Conservation (phyloP, 495 filamentous ascomycete species). For the Aspergillus nanangensis region DNA sequence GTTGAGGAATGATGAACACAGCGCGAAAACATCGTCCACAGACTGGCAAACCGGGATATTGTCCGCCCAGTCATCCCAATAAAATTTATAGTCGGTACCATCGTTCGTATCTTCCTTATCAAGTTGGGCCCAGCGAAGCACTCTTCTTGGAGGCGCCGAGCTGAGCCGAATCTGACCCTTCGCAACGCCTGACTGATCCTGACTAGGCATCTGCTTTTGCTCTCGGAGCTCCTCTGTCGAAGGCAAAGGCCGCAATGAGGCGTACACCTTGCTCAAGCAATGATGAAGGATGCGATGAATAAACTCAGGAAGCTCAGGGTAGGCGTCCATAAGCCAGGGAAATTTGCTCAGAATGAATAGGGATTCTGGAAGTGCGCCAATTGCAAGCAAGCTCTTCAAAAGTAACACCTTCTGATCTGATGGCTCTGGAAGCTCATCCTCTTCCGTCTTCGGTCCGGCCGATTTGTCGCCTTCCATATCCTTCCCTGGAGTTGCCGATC, state of each 20-base stretch:
- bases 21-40: slow-evolving; percentile 82
- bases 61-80: slow-evolving; percentile 97
- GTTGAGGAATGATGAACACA: slow-evolving; percentile 82
- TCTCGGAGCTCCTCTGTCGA: slow-evolving; percentile 34
- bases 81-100: slow-evolving; percentile 77
- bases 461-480: slow-evolving; percentile 50
- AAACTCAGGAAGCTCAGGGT: slow-evolving; percentile 70
- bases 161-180: slow-evolving; percentile 62
- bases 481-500: slow-evolving; percentile 41
- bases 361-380: slow-evolving; percentile 90
- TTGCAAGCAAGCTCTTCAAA: slow-evolving; percentile 78
- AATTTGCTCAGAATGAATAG: slow-evolving; percentile 90
- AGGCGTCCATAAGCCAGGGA: slow-evolving; percentile 81
- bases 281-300: slow-evolving; percentile 82
- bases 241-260: slow-evolving; percentile 43
- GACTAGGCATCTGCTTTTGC: slow-evolving; percentile 47
- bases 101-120: slow-evolving; percentile 71
- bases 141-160: slow-evolving; percentile 53
- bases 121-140: slow-evolving; percentile 71
- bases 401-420: slow-evolving; percentile 86
- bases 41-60: slow-evolving; percentile 86
- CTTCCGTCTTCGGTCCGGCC: slow-evolving; percentile 40
- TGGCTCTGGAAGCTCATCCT: slow-evolving; percentile 68
- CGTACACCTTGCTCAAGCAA: slow-evolving; percentile 67
- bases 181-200: slow-evolving; percentile 56